Percentiles rank a stretch among this genome's conserved stretches.
These are phyloP conservation scores for Ceratobasidium sp. DNA, from an alignment of 1,284 basidiomycete species.

Conservation along the genomic window DNA sequence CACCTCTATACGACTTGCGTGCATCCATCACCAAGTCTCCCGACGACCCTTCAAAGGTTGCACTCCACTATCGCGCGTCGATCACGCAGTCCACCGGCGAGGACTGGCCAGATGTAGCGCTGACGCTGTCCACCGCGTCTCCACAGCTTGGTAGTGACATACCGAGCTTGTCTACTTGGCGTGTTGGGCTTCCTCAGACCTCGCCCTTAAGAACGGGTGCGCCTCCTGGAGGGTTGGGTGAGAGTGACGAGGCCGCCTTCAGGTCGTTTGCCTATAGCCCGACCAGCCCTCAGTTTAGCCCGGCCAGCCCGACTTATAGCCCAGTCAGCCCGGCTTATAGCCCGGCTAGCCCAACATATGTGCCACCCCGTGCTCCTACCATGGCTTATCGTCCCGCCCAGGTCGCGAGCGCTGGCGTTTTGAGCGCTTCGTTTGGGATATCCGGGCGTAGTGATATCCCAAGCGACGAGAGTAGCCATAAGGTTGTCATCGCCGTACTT, in stretches of 20 bases:
- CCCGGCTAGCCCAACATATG: background rate
- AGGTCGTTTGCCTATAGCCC: too few relatives aligned
- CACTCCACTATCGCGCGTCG: conserved; percentile 52
- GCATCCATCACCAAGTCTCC: conserved; percentile 48
- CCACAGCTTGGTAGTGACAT: conserved; percentile 49
- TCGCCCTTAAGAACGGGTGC: background rate
- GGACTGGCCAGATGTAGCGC: conserved; percentile 50
- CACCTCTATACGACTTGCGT: conserved; percentile 52
- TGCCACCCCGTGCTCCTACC: background rate
- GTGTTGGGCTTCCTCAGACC: conserved; percentile 40
- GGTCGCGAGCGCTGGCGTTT: conserved; percentile 41
- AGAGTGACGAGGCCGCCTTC: too few relatives aligned
- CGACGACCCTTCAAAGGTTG: conserved; percentile 35
- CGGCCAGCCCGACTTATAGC: background rate
- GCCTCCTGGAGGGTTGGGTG: background rate
- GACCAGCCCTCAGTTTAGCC: too few relatives aligned
- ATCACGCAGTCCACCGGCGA: conserved; percentile 52
- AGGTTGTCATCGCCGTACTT: conserved; percentile 49
- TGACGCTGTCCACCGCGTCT: conserved; percentile 51
- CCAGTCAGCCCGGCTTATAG: background rate
- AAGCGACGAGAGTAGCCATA: conserved; percentile 48
- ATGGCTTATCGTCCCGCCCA: conserved; percentile 10
- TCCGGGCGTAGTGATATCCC: conserved; percentile 48
- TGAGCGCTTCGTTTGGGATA: conserved; percentile 49
- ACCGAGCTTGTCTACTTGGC: conserved; percentile 47